Evolutionary conservation across 2,329 filamentous ascomycete genomes (phyloP).

Genomic region (Fonsecaea multimorphosa): DNA sequence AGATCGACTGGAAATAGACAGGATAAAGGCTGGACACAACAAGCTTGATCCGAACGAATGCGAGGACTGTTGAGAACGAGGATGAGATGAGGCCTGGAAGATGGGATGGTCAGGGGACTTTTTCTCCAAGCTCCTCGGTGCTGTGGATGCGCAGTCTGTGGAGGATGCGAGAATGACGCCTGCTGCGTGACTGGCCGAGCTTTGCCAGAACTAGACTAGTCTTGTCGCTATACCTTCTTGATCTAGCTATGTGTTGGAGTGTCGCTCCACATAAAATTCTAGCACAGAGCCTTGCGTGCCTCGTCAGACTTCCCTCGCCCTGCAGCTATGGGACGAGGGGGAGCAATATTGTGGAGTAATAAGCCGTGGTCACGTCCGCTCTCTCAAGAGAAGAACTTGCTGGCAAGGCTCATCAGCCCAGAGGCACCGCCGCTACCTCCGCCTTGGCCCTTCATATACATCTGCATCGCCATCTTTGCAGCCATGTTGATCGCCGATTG

Average conservation of each 20-base stretch:
- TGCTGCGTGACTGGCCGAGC: slow-evolving; percentile 5
- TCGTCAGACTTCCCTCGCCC: not conserved
- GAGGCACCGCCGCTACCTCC: slow-evolving; percentile 55
- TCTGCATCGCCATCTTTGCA: slow-evolving; percentile 85
- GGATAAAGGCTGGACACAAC: not conserved
- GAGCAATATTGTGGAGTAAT: not conserved
- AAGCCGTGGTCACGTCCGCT: not conserved
- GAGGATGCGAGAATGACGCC: slow-evolving; percentile 17
- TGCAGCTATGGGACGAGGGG: not conserved
- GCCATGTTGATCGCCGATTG: slow-evolving; percentile 79
- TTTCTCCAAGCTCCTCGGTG: slow-evolving; percentile 18
- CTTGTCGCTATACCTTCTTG: slow-evolving; percentile 7
- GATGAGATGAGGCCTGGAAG: slow-evolving; percentile 16
- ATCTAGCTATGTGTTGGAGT: not conserved
- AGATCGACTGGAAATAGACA: not conserved
- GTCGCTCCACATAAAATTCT: slow-evolving; percentile 6
- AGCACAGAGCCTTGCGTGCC: not conserved
- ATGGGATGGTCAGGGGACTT: slow-evolving; percentile 25
- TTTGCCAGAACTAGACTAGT: not conserved
- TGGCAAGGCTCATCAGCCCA: slow-evolving; percentile 64
- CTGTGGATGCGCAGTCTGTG: slow-evolving; percentile 20
- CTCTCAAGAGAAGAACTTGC: slow-evolving; percentile 61
- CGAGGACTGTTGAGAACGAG: not conserved
- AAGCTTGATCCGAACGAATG: not conserved
- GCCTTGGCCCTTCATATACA: slow-evolving; percentile 82